A percentile compares a stretch with the other conserved stretches of the same genome.
These are phyloP conservation scores for Urtica urens DNA, from an alignment of 306 rosid species.

Conservation along the genomic window DNA sequence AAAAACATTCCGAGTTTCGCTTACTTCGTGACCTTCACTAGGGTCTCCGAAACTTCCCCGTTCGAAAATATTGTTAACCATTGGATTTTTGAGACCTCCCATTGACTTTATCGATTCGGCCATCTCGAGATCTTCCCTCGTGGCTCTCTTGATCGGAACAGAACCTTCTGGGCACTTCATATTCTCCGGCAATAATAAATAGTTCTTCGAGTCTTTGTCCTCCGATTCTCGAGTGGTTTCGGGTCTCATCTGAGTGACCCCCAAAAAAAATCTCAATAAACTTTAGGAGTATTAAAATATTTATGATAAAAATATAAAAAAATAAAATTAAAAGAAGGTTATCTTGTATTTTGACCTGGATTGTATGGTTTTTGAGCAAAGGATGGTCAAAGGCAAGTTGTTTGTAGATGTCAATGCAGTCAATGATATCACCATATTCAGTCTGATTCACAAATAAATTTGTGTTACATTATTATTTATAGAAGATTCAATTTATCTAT, in stretches of 20 bases:
- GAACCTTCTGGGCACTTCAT: constrained; percentile 1
- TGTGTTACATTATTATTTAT: too few relatives aligned
- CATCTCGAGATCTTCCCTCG: neutral
- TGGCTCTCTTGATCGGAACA: neutral
- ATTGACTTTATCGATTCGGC: too few relatives aligned
- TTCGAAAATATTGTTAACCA: too few relatives aligned
- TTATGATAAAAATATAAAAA: neutral
- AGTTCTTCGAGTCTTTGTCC: too few relatives aligned
- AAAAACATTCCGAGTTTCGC: too few relatives aligned
- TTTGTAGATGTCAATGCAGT: constrained; percentile 1
- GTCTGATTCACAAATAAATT: neutral
- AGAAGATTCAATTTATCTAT: too few relatives aligned
- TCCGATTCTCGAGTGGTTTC: neutral
- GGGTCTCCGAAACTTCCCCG: too few relatives aligned
- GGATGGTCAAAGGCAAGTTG: constrained; percentile 3
- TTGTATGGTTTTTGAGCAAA: neutral
- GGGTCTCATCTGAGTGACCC: neutral
- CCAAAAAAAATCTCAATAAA: neutral
- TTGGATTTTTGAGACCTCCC: too few relatives aligned
- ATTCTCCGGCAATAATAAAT: neutral
- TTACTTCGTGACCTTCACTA: too few relatives aligned
- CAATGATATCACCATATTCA: neutral
- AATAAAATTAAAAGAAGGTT: neutral
- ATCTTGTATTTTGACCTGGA: too few relatives aligned
- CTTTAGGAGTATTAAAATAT: neutral